Evolutionary conservation across 805 yeast genomes (phyloP).

Genomic region (Metschnikowia kofuensis): DNA sequence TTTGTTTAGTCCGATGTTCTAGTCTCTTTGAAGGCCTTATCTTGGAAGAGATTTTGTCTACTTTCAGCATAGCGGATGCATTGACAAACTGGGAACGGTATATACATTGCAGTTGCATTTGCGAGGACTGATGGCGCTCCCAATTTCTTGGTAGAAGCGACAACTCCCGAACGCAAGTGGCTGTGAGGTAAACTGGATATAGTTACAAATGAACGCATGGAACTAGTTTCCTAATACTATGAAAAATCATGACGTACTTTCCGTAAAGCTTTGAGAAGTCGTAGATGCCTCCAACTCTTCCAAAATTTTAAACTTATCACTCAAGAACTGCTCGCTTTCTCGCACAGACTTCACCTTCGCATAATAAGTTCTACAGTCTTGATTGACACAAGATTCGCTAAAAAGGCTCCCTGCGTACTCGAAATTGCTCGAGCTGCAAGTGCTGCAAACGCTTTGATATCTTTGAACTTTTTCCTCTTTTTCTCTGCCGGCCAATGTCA

Average conservation of each 20-base stretch:
- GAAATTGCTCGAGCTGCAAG: constrained; percentile 22
- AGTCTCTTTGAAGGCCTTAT: not conserved
- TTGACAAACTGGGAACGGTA: not conserved
- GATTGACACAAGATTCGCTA: constrained; percentile 47
- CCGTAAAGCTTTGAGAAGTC: not conserved
- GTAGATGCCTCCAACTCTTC: not conserved
- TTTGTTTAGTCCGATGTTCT: constrained; percentile 1
- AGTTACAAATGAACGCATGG: constrained; percentile 6
- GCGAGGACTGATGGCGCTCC: constrained; percentile 13
- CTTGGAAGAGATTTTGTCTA: no score
- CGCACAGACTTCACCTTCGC: constrained; percentile 42
- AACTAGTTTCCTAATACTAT: not conserved
- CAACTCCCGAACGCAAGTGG: constrained; percentile 2
- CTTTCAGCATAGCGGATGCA: not conserved
- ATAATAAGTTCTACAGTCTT: constrained; percentile 64
- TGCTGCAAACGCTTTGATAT: constrained; percentile 17
- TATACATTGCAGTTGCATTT: not conserved
- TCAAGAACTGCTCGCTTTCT: constrained; percentile 12
- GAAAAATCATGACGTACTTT: no score
- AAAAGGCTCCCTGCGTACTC: constrained; percentile 8
- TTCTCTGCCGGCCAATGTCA: constrained; percentile 22
- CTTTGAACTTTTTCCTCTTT: constrained; percentile 13
- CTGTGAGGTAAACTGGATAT: not conserved
- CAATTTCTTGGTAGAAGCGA: constrained; percentile 13
- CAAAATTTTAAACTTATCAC: constrained; percentile 1